Evolutionary conservation across 1,139 yeast species (phyloP).

Genomic region (Sugiyamaella pinicola): DNA sequence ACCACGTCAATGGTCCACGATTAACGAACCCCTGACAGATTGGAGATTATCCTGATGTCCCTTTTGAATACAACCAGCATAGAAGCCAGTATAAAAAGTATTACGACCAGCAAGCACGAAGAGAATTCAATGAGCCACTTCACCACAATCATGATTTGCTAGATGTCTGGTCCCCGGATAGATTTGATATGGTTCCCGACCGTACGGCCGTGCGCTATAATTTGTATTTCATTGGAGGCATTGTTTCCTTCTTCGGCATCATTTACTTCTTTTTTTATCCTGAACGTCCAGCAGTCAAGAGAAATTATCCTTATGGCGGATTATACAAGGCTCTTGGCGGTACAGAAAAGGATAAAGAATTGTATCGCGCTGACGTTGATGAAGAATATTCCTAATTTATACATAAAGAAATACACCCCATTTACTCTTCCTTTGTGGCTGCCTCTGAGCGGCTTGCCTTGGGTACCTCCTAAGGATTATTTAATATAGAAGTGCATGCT

Average conservation of each 20-base stretch:
- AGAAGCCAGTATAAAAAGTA: conserved; percentile 73
- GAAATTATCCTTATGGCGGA: conserved; percentile 76
- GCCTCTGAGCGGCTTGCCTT: no score
- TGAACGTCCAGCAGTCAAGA: conserved; percentile 74
- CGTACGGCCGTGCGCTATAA: conserved; percentile 59
- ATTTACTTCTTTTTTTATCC: conserved; percentile 66
- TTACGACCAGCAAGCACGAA: conserved; percentile 81
- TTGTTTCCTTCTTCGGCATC: conserved; percentile 57
- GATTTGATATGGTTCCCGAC: conserved; percentile 62
- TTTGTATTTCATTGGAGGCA: conserved; percentile 55
- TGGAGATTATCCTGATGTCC: conserved; percentile 54
- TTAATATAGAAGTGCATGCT: no score
- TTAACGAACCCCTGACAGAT: conserved; percentile 25
- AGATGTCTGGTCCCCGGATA: conserved; percentile 89
- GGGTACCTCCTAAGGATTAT: no score
- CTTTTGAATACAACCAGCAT: conserved; percentile 54
- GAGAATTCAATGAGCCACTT: conserved; percentile 74
- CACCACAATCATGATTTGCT: conserved; percentile 70
- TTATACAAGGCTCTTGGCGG: conserved; percentile 75
- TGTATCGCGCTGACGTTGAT: conserved; percentile 24
- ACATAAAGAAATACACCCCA: not conserved
- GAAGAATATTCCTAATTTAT: conserved; percentile 19
- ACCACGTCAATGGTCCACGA: not conserved
- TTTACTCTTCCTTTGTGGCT: no score
- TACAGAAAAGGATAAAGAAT: conserved; percentile 40